phyloP scores from a whole-genome alignment of 1,284 basidiomycete genomes.

The Psilocybe mexicana region DNA sequence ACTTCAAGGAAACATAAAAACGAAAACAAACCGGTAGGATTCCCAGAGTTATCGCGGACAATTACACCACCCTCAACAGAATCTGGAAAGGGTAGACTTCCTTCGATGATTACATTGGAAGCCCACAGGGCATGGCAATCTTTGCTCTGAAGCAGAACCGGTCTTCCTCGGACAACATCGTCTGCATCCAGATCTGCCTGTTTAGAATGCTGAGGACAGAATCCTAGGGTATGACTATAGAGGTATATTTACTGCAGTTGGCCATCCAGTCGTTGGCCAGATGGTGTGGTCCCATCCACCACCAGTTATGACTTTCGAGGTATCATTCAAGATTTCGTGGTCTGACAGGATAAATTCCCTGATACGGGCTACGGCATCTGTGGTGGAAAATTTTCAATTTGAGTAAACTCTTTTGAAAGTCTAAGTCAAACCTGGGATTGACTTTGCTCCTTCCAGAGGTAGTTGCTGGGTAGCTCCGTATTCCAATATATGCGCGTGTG shows the following conservation, averaged over 20 bases:
- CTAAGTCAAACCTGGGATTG: constrained; percentile 48
- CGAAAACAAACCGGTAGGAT: constrained; percentile 68
- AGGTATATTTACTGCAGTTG: constrained; percentile 64
- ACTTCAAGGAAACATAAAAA: constrained; percentile 10
- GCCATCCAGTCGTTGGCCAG: constrained; percentile 69
- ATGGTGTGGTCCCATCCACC: constrained; percentile 93
- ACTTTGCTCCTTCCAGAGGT: constrained; percentile 64
- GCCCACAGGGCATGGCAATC: constrained; percentile 93
- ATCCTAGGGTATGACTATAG: constrained; percentile 2
- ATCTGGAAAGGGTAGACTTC: constrained; percentile 62
- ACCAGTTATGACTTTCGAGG: constrained; percentile 71
- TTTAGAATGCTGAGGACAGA: not conserved
- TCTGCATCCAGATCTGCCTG: constrained; percentile 77
- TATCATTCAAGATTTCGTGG: constrained; percentile 53
- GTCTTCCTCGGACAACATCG: constrained; percentile 63
- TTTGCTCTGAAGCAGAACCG: constrained; percentile 78
- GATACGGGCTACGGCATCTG: constrained; percentile 68
- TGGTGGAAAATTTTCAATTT: constrained; percentile 1
- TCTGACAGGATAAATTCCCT: constrained; percentile 64
- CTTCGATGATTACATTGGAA: constrained; percentile 59
- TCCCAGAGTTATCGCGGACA: constrained; percentile 63
- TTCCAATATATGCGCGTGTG: constrained; percentile 79
- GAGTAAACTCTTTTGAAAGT: not conserved
- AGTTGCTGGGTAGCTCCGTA: constrained; percentile 70
- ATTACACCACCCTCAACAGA: constrained; percentile 81